A percentile compares a stretch with the other conserved stretches of the same genome.
These are phyloP conservation scores for Mytilinidion resinicola DNA, from an alignment of 495 filamentous ascomycete genomes.

Conservation along the genomic window DNA sequence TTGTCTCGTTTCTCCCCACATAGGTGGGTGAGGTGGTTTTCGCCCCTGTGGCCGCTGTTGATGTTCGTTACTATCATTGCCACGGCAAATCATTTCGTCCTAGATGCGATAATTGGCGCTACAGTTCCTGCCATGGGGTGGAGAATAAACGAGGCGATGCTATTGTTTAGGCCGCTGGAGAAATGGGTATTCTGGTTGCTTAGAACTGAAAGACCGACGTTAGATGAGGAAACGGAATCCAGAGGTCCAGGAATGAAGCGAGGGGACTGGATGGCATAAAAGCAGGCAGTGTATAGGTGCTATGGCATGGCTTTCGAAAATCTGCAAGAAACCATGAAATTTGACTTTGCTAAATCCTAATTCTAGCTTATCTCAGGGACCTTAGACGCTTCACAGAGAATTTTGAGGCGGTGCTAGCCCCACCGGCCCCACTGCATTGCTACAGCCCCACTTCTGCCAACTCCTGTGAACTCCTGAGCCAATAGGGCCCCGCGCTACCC, in stretches of 20 bases:
- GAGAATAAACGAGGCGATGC: constrained; percentile 9
- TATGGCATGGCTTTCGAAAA: too few relatives aligned
- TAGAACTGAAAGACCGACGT: constrained; percentile 9
- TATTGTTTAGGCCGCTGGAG: constrained; percentile 5
- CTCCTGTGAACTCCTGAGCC: neutral
- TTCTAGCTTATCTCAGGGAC: too few relatives aligned
- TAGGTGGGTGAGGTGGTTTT: neutral
- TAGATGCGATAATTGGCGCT: constrained; percentile 15
- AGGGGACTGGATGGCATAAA: too few relatives aligned
- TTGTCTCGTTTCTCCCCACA: constrained; percentile 12
- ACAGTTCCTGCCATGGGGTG: constrained; percentile 2
- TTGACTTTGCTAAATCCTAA: too few relatives aligned
- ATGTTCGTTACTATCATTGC: constrained; percentile 17
- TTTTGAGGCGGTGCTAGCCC: too few relatives aligned
- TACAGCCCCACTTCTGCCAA: neutral
- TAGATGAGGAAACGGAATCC: too few relatives aligned
- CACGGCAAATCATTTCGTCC: constrained; percentile 18
- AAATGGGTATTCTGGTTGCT: constrained; percentile 12
- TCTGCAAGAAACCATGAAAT: too few relatives aligned
- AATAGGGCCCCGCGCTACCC: neutral
- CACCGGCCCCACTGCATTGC: neutral
- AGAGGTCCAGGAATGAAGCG: too few relatives aligned
- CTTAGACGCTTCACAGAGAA: too few relatives aligned
- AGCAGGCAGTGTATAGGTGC: too few relatives aligned
- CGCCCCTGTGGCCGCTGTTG: constrained; percentile 12